Base-by-base conservation (phyloP, 805 yeast species). In the Cyberlindnera euphorbiae region DNA sequence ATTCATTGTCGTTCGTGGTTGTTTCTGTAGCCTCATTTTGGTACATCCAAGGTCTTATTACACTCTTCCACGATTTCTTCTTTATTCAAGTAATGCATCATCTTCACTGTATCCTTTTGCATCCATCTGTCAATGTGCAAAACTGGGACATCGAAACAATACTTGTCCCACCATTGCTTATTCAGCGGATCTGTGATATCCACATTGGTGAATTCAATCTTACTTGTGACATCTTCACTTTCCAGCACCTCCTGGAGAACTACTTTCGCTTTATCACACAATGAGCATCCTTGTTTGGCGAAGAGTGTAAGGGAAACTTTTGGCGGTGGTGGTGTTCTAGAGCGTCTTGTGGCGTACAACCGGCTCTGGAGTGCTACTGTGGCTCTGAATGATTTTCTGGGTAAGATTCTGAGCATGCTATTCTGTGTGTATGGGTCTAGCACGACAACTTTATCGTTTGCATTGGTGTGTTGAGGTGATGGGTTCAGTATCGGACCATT, bases 61-160 rank as follows among this genome's bases (percentile, higher is more conserved):
- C 81, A 62, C 46, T 74, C 82, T 15, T 73, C 76, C 11, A 67
- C 45, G 4, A 82, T 53, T 39, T 77, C 78, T 5, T 70, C 72
- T 30, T 69, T 67, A 37, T 77, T 62, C 38, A 83, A 69, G 36
- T 75, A 67, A 58, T 83, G 90, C 82, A 82, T 81, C 52, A 78
- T 75, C 49, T 76, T 78, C 5, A 71, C 67, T 3, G 79, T 69
- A 30, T 70, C 64, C 23, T 50, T 60, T 34, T 69, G 71, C 6
- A 54, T 57, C 1, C 53, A 61, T 39, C 77, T 63, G 47, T 78
- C 79, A 8, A 83, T 65, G 53, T 83, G 89, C 28, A 83, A 52
- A 0, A 83, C 94, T 0, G 94, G 94, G 6, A 83, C 81, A 52
- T 83, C 94, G 53, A 77, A 82, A 47, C 88, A 76, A 47, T 82